A percentile compares a stretch with the other conserved stretches of the same genome.
These are phyloP conservation scores for Saccharomyces cerevisiae DNA, from an alignment of 805 yeast species.

Conservation along the genomic window DNA sequence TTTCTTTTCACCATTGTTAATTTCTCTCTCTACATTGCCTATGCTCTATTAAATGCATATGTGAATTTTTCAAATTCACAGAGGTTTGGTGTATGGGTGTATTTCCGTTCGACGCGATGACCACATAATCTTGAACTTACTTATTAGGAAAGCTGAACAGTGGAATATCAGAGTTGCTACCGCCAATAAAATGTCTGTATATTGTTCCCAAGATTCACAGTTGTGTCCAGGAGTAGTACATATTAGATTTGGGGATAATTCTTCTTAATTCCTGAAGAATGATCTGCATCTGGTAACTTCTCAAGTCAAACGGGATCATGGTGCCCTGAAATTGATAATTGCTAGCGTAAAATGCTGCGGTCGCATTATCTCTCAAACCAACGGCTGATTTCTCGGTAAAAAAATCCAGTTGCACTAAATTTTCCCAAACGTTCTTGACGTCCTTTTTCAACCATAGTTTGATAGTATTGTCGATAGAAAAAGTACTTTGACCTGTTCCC, in stretches of 20 bases:
- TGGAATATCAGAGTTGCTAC: neutral
- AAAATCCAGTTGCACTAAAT: slow-evolving; percentile 47
- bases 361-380: slow-evolving; percentile 35
- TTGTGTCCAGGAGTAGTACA: slow-evolving; percentile 29
- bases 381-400: slow-evolving; percentile 40
- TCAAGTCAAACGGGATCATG: slow-evolving; percentile 34
- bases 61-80: neutral
- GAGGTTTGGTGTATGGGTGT: neutral
- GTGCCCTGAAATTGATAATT: slow-evolving; percentile 34
- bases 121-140: neutral
- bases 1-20: neutral
- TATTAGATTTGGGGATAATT: slow-evolving; percentile 24
- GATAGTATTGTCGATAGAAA: slow-evolving; percentile 29
- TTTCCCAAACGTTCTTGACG: slow-evolving; percentile 68
- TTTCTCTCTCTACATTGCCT: neutral
- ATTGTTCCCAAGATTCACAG: slow-evolving; percentile 9
- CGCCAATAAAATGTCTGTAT: neutral
- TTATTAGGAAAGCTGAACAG: neutral
- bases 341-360: slow-evolving; percentile 34
- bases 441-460: slow-evolving; percentile 56
- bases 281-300: slow-evolving; percentile 44
- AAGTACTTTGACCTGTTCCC: slow-evolving; percentile 27
- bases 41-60: neutral
- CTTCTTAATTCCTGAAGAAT: slow-evolving; percentile 43
- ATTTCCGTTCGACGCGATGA: neutral